Conservation (phyloP, 2,329 filamentous ascomycete genomes). For the Claviceps purpurea region DNA sequence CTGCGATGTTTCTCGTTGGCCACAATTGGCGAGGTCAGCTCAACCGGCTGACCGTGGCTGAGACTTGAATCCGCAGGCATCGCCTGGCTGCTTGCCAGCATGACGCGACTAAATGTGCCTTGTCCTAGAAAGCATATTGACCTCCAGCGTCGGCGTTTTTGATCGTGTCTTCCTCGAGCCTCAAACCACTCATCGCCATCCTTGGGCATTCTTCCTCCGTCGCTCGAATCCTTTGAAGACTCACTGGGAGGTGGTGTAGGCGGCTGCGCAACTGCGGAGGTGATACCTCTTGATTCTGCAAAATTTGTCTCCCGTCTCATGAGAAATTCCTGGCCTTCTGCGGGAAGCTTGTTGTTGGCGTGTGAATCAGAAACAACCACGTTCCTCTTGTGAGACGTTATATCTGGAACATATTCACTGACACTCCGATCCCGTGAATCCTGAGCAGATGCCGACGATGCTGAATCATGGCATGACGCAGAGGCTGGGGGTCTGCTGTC, state of each 20-base stretch:
- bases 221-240: constrained; percentile 37
- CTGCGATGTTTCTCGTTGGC: constrained; percentile 41
- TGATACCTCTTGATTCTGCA: constrained; percentile 63
- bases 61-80: constrained; percentile 29
- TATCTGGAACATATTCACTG: constrained; percentile 75
- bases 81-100: constrained; percentile 73
- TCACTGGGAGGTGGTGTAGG: constrained; percentile 78
- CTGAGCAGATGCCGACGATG: constrained; percentile 10
- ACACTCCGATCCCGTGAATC: constrained; percentile 69
- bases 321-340: constrained; percentile 29
- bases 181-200: constrained; percentile 51
- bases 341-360: constrained; percentile 21
- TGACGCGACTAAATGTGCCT: constrained; percentile 90
- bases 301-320: constrained; percentile 68
- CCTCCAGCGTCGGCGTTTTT: constrained; percentile 64
- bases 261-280: constrained; percentile 42
- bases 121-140: constrained; percentile 72
- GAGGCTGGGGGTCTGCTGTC: constrained; percentile 20
- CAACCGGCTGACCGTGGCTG: constrained; percentile 11
- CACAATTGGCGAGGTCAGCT: constrained; percentile 19
- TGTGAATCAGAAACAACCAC: constrained; percentile 58
- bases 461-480: constrained; percentile 5
- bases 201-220: constrained; percentile 28
- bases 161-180: constrained; percentile 50
- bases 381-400: constrained; percentile 56